phyloP scores from a whole-genome alignment of 2,329 filamentous ascomycete species.

The Fusarium dlaminii region DNA sequence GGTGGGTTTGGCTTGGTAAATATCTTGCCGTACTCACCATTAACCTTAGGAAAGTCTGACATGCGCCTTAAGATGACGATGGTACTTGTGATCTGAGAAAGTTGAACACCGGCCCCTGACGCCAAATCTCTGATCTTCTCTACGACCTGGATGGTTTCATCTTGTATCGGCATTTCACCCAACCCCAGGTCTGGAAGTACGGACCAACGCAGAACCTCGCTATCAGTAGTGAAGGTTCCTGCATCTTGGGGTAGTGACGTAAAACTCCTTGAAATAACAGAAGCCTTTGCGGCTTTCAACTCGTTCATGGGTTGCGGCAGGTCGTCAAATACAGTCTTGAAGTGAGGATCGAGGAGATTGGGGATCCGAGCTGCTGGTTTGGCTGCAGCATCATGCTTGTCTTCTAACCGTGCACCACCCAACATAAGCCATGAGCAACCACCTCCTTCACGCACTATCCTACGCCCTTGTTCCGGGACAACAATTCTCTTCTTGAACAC shows the following conservation, averaged over 20 bases:
- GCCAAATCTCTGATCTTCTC: conserved; percentile 56
- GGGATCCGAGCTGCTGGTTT: conserved; percentile 63
- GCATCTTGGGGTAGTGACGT: background rate
- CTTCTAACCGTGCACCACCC: conserved; percentile 62
- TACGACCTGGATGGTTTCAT: conserved; percentile 60
- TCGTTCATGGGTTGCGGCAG: conserved; percentile 35
- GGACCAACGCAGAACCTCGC: conserved; percentile 50
- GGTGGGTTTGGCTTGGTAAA: conserved; percentile 86
- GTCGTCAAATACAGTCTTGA: conserved; percentile 52
- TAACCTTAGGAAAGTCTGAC: conserved; percentile 79
- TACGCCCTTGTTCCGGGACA: conserved; percentile 63
- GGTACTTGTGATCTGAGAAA: conserved; percentile 60
- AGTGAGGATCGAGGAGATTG: conserved; percentile 72
- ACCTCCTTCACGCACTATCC: conserved; percentile 72
- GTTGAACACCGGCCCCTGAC: conserved; percentile 40
- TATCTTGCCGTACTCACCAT: conserved; percentile 77
- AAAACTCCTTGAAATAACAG: background rate
- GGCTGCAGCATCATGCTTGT: conserved; percentile 46
- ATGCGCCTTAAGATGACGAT: conserved; percentile 81
- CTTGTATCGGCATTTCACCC: conserved; percentile 50
- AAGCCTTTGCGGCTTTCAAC: conserved; percentile 3
- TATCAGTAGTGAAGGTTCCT: conserved; percentile 27
- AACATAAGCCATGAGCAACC: conserved; percentile 80
- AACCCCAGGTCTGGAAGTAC: conserved; percentile 45
- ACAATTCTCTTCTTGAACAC: conserved; percentile 79